These are phyloP conservation scores for Rhytidiadelphus loreus DNA, from an alignment of 225 moss, liverwort and hornwort species.

Conservation along the genomic window DNA sequence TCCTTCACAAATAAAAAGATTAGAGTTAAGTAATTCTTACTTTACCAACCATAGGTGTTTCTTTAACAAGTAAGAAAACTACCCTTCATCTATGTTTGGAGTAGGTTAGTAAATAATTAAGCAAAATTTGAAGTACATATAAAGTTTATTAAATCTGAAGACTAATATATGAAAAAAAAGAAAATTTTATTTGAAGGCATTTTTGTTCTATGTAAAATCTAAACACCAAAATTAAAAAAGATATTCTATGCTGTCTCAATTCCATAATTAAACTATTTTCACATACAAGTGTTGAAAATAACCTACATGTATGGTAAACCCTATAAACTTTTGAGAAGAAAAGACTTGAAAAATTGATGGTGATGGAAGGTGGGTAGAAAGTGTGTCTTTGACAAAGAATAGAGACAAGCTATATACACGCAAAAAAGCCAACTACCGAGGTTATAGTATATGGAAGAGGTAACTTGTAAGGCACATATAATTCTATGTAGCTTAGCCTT, in stretches of 20 bases:
- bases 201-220: neutral
- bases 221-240: accelerated
- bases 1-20: neutral
- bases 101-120: accelerated
- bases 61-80: neutral
- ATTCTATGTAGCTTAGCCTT: too few species aligned
- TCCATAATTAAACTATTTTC: neutral
- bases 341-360: neutral
- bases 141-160: neutral
- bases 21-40: too few species aligned
- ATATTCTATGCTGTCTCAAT: accelerated
- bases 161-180: neutral
- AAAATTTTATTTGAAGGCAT: neutral
- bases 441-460: neutral
- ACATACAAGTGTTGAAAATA: neutral
- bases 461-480: neutral
- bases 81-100: accelerated
- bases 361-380: neutral
- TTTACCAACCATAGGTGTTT: neutral
- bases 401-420: neutral
- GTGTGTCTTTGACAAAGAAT: neutral
- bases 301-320: neutral
- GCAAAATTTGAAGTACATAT: neutral
- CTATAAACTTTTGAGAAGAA: neutral
- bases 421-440: neutral